phyloP scores from a whole-genome alignment of 805 yeast genomes.

The Candida lessepsii region DNA sequence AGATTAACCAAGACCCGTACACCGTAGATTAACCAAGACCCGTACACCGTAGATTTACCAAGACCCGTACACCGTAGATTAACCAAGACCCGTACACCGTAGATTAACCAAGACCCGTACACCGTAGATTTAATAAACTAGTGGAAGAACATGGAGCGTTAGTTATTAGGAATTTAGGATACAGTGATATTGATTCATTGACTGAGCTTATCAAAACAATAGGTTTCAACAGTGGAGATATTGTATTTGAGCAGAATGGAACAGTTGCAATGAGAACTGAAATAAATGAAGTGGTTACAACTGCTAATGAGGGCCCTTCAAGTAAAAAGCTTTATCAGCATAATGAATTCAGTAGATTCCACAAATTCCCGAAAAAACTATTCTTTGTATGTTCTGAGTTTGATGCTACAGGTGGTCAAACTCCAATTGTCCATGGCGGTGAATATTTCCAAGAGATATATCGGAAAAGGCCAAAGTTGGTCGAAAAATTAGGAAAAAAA shows the following conservation, averaged over 20 bases:
- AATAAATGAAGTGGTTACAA: constrained; percentile 22
- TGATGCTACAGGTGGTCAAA: constrained; percentile 26
- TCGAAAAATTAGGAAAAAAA: constrained; percentile 18
- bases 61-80: no score
- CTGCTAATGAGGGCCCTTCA: constrained; percentile 34
- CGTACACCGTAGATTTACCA: no score
- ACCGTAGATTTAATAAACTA: constrained; percentile 21
- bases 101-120: no score
- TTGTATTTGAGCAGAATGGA: constrained; percentile 28
- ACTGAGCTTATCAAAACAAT: constrained; percentile 19
- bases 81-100: no score
- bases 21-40: no score
- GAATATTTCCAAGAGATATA: constrained; percentile 24
- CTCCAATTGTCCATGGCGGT: constrained; percentile 33
- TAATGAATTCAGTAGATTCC: constrained; percentile 32
- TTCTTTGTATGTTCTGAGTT: constrained; percentile 11
- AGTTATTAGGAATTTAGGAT: constrained; percentile 23
- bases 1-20: no score
- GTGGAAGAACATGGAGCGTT: constrained; percentile 28
- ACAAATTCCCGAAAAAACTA: constrained; percentile 20
- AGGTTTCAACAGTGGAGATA: constrained; percentile 16
- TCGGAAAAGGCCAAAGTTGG: constrained; percentile 19
- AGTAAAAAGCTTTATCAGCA: constrained; percentile 24
- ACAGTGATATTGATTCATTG: constrained; percentile 16
- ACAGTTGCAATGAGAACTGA: constrained; percentile 24